phyloP scores from a whole-genome alignment of 139 green algal genomes.

The Chlamydomonas schloesseri region DNA sequence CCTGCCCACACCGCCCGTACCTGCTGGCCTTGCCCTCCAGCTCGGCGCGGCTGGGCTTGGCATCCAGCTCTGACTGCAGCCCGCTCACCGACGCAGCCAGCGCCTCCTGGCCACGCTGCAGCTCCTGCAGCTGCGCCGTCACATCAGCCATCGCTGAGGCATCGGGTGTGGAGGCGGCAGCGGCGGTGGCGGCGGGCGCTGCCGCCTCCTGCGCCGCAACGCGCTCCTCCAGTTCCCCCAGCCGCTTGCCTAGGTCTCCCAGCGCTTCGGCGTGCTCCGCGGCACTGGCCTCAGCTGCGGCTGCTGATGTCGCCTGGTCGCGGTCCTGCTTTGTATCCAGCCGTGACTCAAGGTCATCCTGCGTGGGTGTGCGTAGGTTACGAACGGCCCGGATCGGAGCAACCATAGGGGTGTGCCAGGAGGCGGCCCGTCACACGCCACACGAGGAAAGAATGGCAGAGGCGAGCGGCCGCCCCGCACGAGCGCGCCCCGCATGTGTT shows the following conservation, averaged over 20 bases:
- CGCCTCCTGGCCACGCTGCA: slow-evolving; percentile 4
- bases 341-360: slow-evolving; percentile 15
- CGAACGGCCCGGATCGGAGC: too few relatives aligned
- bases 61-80: slow-evolving; percentile 30
- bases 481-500: too few relatives aligned
- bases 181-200: not conserved
- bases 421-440: too few relatives aligned
- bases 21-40: slow-evolving; percentile 33
- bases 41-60: slow-evolving; percentile 32
- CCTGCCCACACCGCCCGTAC: too few relatives aligned
- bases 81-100: slow-evolving; percentile 25
- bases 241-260: not conserved
- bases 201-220: slow-evolving; percentile 5
- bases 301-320: not conserved
- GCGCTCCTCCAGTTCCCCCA: not conserved
- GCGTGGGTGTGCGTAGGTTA: too few relatives aligned
- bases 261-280: not conserved
- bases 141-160: not conserved
- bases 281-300: too few relatives aligned
- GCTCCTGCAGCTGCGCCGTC: slow-evolving; percentile 22
- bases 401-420: too few relatives aligned
- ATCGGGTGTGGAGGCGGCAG: not conserved
- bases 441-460: too few relatives aligned
- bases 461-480: too few relatives aligned
- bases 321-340: slow-evolving; percentile 19